Evolutionary conservation across 1,284 basidiomycete genomes (phyloP), one percentile per base, ranked within the genome.

Genomic region (Ceratobasidium sp.): DNA sequence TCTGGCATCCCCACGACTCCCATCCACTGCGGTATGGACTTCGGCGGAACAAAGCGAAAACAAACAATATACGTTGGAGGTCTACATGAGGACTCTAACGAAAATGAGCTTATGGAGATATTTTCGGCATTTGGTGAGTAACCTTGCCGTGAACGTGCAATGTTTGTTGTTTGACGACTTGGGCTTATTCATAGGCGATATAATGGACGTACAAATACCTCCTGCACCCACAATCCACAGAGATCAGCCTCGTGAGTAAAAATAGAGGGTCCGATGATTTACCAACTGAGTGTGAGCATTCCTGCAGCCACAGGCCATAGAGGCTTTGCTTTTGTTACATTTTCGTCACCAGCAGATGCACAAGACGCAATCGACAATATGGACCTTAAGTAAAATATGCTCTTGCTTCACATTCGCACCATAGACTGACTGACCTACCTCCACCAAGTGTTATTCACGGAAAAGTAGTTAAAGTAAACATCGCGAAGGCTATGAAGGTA

Each of bases 321-420:
- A 71, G 94, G 94, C 20, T 95, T 94, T 84, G 94, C 91, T 2
- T 95, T 95, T 82, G 90, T 95, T 66, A 95, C 94, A 12, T 95
- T 89, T 82, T 86, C 89, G 7, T 93, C 93, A 2, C 82, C 92
- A n/a, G 89, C 88, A 39, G 94, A 95, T 84, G 94, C 94, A 12
- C 93, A 94, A 83, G 94, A 95, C 84, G 94, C 94, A 63, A 95
- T 95, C 80, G 94, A 95, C 87, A 95, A 95, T 85, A 95, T 95
- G 94, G 94, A 95, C 84, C 86, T 94, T 83, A 95, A 95, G 82
- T 94, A 95, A 83, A 85, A 12, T 95, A 87, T 23, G 15, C 20
- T 15, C 9, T 40, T 64, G 4, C 7, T 55, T 6, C 26, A 12
- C 39, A 46, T 53, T 18, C 13, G 28, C 51, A 7, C 28, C 33